Percentiles rank a stretch among this genome's conserved stretches.
Evolutionary conservation across 2,329 filamentous ascomycete genomes (phyloP).

Genomic region (Pseudogymnoascus sp.): DNA sequence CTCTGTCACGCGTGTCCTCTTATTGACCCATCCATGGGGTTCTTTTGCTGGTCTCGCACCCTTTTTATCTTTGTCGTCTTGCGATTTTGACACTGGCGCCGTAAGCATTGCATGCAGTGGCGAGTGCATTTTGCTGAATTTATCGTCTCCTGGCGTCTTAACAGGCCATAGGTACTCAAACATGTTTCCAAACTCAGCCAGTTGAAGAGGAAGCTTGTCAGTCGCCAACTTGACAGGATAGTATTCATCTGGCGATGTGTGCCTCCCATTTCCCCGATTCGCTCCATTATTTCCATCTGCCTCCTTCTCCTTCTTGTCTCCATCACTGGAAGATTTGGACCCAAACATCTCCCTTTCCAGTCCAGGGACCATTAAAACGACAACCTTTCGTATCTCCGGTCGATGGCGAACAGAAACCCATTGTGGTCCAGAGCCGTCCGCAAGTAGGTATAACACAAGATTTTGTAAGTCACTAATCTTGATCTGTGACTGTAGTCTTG

Average conservation of each 20-base stretch:
- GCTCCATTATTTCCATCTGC: slow-evolving; percentile 8
- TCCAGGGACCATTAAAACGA: slow-evolving; percentile 86
- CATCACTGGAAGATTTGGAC: slow-evolving; percentile 30
- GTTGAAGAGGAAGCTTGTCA: slow-evolving; percentile 45
- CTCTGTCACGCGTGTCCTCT: slow-evolving; percentile 74
- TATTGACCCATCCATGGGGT: slow-evolving; percentile 62
- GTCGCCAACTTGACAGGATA: slow-evolving; percentile 49
- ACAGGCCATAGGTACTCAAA: slow-evolving; percentile 89
- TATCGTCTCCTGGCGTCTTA: slow-evolving; percentile 78
- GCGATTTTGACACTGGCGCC: slow-evolving; percentile 61
- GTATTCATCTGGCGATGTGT: slow-evolving; percentile 52
- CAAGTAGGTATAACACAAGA: slow-evolving; percentile 60
- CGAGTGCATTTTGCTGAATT: slow-evolving; percentile 74
- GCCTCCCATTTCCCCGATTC: slow-evolving; percentile 19
- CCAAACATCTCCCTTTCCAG: slow-evolving; percentile 88
- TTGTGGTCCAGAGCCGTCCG: slow-evolving; percentile 58
- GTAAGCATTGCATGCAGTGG: slow-evolving; percentile 80
- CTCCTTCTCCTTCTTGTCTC: slow-evolving; percentile 13
- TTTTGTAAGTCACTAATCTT: slow-evolving; percentile 57
- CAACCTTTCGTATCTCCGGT: slow-evolving; percentile 67
- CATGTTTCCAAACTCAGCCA: slow-evolving; percentile 69
- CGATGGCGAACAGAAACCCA: slow-evolving; percentile 60
- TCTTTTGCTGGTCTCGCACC: slow-evolving; percentile 57
- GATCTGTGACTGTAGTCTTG: slow-evolving; percentile 56
- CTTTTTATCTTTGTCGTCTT: slow-evolving; percentile 58